Conservation (phyloP, 257 asterid species). For the Penstemon davidsonii region DNA sequence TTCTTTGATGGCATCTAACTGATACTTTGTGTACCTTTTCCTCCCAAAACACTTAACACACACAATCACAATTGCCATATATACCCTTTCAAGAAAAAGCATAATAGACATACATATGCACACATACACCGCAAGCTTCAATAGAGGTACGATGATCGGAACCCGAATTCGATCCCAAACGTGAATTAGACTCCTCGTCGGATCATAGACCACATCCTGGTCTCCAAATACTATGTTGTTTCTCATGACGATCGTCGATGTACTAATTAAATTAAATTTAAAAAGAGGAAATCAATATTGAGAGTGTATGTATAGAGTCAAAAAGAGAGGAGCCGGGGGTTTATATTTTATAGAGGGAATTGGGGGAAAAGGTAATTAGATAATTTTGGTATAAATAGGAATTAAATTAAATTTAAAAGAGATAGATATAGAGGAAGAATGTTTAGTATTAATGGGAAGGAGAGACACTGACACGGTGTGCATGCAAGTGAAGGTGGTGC, state of each 20-base stretch:
- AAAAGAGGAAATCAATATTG: slow-evolving; percentile 9
- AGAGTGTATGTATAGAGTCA: slow-evolving; percentile 10
- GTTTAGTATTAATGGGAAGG: slow-evolving; percentile 14
- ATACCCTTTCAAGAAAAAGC: slow-evolving; percentile 79
- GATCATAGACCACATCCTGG: slow-evolving; percentile 38
- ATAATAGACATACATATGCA: slow-evolving; percentile 81
- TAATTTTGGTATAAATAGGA: slow-evolving; percentile 28
- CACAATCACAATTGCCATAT: slow-evolving; percentile 78
- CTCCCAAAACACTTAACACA: slow-evolving; percentile 60
- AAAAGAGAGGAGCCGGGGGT: slow-evolving; percentile 2
- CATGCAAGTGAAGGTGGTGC: slow-evolving; percentile 76
- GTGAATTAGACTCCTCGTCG: slow-evolving; percentile 43
- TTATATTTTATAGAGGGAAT: neutral
- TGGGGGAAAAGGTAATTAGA: slow-evolving; percentile 29
- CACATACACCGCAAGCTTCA: slow-evolving; percentile 51
- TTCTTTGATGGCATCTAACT: slow-evolving; percentile 65
- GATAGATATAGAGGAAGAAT: slow-evolving; percentile 32
- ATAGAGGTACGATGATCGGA: slow-evolving; percentile 63
- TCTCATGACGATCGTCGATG: slow-evolving; percentile 51
- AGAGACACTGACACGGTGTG: slow-evolving; percentile 60
- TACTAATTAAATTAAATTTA: slow-evolving; percentile 2
- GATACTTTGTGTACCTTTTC: slow-evolving; percentile 79
- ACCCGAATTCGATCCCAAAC: slow-evolving; percentile 67
- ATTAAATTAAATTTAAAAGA: slow-evolving; percentile 43
- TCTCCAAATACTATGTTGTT: slow-evolving; percentile 36